Percentiles rank a stretch among this genome's conserved stretches.
Conservation (phyloP, 140 eudicot species). For the Erigeron philadelphicus region DNA sequence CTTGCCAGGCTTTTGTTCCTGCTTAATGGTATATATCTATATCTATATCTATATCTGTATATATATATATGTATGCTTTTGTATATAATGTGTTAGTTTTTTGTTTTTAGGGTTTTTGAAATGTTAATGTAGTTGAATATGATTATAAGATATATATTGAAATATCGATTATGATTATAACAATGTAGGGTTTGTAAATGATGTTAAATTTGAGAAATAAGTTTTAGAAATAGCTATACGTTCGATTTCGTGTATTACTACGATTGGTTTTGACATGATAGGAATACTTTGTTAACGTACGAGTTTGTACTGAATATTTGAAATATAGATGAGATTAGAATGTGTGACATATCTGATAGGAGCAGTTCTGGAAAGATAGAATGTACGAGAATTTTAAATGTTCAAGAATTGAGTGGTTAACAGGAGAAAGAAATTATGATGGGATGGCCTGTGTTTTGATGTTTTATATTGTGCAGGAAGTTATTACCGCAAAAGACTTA, state of each 20-base stretch:
- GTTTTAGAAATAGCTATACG: not conserved
- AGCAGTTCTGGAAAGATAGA: not conserved
- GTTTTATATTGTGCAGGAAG: conserved; percentile 53
- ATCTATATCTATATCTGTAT: no score
- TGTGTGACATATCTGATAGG: not conserved
- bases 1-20: conserved; percentile 89
- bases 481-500: conserved; percentile 69
- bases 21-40: conserved; percentile 48
- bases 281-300: not conserved
- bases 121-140: not conserved
- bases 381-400: not conserved
- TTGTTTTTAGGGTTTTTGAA: conserved; percentile 34
- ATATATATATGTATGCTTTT: not conserved
- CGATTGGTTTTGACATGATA: not conserved
- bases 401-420: not conserved
- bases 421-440: not conserved
- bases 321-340: not conserved
- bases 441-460: conserved; percentile 7
- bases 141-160: not conserved
- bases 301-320: not conserved
- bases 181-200: not conserved
- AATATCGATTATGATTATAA: not conserved
- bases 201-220: not conserved
- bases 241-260: not conserved
- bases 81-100: not conserved